These are phyloP conservation scores for Vigna hirtella DNA, from an alignment of 306 rosid genomes.

Conservation along the genomic window DNA sequence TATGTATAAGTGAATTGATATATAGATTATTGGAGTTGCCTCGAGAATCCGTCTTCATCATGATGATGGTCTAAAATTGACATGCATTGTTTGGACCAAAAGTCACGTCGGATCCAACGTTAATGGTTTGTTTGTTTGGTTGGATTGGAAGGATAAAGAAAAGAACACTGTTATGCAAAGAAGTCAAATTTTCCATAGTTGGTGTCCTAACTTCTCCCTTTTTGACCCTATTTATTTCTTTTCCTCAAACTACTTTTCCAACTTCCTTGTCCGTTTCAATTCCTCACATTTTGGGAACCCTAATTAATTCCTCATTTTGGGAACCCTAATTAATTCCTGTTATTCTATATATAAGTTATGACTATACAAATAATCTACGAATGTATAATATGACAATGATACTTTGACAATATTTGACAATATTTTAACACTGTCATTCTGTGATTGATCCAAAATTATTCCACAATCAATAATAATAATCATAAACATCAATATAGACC, in stretches of 20 bases:
- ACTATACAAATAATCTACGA: too few relatives aligned
- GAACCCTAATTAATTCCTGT: slow-evolving; percentile 5
- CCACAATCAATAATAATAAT: too few relatives aligned
- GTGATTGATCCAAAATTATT: too few relatives aligned
- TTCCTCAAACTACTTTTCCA: slow-evolving; percentile 44
- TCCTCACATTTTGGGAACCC: slow-evolving; percentile 39
- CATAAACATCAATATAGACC: too few relatives aligned
- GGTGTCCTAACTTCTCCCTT: slow-evolving; percentile 46
- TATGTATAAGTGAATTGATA: not conserved
- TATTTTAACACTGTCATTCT: too few relatives aligned
- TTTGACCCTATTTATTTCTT: slow-evolving; percentile 39
- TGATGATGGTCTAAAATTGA: not conserved
- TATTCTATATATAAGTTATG: not conserved
- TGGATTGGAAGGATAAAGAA: slow-evolving; percentile 37
- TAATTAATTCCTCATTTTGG: slow-evolving; percentile 26
- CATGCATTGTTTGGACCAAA: slow-evolving; percentile 19
- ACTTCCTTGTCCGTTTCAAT: slow-evolving; percentile 31
- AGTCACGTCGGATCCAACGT: slow-evolving; percentile 43
- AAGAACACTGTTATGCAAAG: not conserved
- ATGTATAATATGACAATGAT: too few relatives aligned
- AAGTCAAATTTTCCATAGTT: slow-evolving; percentile 41
- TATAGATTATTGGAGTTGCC: not conserved
- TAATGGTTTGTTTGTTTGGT: slow-evolving; percentile 33
- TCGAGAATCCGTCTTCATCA: too few relatives aligned
- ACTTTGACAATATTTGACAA: too few relatives aligned